phyloP scores from a whole-genome alignment of 495 filamentous ascomycete species.

The Stereocaulon alpinum region DNA sequence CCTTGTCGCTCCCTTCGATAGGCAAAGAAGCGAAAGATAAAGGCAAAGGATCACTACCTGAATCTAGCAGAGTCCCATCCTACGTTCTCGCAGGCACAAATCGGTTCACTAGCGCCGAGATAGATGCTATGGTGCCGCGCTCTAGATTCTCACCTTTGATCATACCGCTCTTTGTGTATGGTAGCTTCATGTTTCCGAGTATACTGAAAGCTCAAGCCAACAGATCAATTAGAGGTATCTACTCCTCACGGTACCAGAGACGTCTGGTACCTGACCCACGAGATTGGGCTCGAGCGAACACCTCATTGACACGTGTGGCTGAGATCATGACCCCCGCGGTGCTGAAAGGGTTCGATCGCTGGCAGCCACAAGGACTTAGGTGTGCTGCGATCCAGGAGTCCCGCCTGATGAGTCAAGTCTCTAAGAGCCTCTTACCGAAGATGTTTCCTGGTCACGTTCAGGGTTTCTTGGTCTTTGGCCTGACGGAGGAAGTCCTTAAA shows the following conservation, averaged over 20 bases:
- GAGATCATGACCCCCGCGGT: slow-evolving; percentile 8
- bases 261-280: not conserved
- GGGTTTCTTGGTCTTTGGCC: slow-evolving; percentile 9
- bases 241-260: slow-evolving; percentile 2
- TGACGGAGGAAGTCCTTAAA: slow-evolving; percentile 1
- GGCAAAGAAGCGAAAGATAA: not conserved
- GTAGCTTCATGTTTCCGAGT: slow-evolving; percentile 11
- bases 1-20: not conserved
- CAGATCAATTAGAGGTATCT: slow-evolving; percentile 1
- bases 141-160: not conserved
- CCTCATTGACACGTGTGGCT: slow-evolving; percentile 1
- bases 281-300: slow-evolving; percentile 6
- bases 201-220: slow-evolving; percentile 1
- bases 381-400: not conserved
- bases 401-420: not conserved
- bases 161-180: slow-evolving; percentile 9
- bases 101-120: not conserved
- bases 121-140: not conserved
- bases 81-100: slow-evolving; percentile 6
- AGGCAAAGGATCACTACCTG: not conserved
- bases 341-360: not conserved
- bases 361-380: not conserved
- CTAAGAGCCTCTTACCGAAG: not conserved
- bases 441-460: not conserved
- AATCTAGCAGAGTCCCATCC: slow-evolving; percentile 3